Evolutionary conservation across 768 basidiomycete genomes (phyloP), one percentile per base, ranked within the genome.

Genomic region (Mycena crocata): DNA sequence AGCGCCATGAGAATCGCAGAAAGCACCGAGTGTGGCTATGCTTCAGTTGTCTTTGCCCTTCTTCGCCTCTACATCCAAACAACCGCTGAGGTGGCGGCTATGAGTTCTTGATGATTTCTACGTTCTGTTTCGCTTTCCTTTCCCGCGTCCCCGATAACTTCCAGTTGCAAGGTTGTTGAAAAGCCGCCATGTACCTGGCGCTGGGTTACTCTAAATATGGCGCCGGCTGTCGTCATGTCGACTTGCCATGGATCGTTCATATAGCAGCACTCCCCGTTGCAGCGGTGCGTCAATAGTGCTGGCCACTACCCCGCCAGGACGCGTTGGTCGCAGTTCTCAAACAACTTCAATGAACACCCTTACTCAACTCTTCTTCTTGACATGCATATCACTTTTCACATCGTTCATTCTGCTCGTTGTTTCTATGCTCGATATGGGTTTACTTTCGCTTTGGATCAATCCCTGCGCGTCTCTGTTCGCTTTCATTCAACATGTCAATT

Each of bases 1-100:
- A 87, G 80, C 57, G 92, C 85, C 92, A 93, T 92, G 57, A 44
- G 32, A 34, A 24, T 57, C 30, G 57, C 28, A 12, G 32, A 57
- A 64, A 52, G 44, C 34, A 26, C 28, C 19, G 3, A 28, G n/a
- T 21, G 28, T 51, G 56, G 49, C 46, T 28, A 32, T 64, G 56
- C 19, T 42, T 31, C 34, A 17, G n/a, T n/a, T n/a, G n/a, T n/a
- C n/a, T n/a, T n/a, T n/a, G n/a, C n/a, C n/a, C n/a, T n/a, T n/a
- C 15, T 24, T 8, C 32, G 15, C 0, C 37, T 7, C 23, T 24
- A 26, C 9, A 17, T 17, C 37, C n/a, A 55, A 55, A 54, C 52
- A 37, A 52, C 52, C 57, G 32, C 40, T 35, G 31, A 3, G 10
- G 21, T 55, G 21, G 52, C 45, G 30, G 46, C 55, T 39, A 56